Evolutionary conservation across 1,284 basidiomycete species (phyloP), one percentile per base, ranked within the genome.

Genomic region (Peniophora sp.): DNA sequence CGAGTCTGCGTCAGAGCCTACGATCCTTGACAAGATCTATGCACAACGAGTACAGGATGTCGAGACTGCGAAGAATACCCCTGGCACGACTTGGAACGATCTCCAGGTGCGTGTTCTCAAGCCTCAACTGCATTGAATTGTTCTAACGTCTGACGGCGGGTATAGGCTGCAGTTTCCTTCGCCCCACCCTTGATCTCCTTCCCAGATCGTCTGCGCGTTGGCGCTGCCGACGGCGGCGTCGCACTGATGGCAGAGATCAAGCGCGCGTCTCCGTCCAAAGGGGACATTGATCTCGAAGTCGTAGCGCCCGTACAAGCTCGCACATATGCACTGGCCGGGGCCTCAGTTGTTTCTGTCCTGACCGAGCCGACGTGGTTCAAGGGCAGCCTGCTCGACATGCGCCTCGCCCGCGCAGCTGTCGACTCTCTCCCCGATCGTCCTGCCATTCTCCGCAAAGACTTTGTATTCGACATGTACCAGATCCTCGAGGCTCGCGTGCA

Each of bases 331-430:
- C 77, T 93, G 22, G 85, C 92, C 1, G 96, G 96, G 14, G 95
- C 95, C 6, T 83, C 87, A 34, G 87, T 92, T 54, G 97, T 99
- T 61, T 96, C 92, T 14, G 93, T 99, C 24, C 82, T 99, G 47
- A 99, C 96, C 1, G 97, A 98, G 68, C 94, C 95, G 2, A 91
- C 85, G 47, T 98, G 95, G 94, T 99, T 99, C 80, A 92, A 95
- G 63, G 97, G 97, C 32, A 83, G 86, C 6, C 76, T 99, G 9
- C 80, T 88, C 53, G 96, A 99, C 67, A 91, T 98, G 85, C 79
- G 89, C 6, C 81, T 92, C 51, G 94, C 89, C 2, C 83, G 96
- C 16, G 77, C 83, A 59, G 91, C 88, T 3, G 77, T 99, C 45
- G 90, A 92, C 55, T 69, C 81, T 47, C 74, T 98, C 20, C 85